Conservation (phyloP, 140 eudicot species). For the Cichorium intybus region DNA sequence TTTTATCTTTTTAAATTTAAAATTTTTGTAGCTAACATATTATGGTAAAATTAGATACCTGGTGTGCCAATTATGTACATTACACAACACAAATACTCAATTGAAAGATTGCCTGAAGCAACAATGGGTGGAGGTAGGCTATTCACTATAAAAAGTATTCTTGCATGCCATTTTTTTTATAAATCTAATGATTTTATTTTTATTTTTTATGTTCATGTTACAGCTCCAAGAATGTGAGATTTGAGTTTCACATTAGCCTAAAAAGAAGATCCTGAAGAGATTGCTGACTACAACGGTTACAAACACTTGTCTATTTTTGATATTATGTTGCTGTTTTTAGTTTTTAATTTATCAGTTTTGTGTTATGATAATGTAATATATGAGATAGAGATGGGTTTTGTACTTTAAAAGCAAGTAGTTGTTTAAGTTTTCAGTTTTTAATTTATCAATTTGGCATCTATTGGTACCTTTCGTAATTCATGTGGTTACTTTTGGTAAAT, state of each 20-base stretch:
- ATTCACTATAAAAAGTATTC: background rate
- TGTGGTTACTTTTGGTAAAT: too few species aligned
- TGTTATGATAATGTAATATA: background rate
- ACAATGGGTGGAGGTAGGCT: constrained; percentile 96
- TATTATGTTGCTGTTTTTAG: background rate
- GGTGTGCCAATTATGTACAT: constrained; percentile 99
- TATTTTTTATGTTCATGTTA: background rate
- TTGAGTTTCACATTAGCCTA: background rate
- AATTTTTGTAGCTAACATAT: background rate
- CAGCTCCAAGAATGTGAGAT: constrained; percentile 63
- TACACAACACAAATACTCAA: constrained; percentile 80
- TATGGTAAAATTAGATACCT: constrained; percentile 56
- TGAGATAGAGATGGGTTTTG: background rate
- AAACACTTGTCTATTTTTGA: background rate
- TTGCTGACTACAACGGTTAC: too few species aligned
- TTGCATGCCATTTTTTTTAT: background rate
- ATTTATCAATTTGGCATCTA: too few species aligned
- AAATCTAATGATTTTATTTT: background rate
- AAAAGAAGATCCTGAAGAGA: background rate
- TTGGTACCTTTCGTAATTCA: too few species aligned
- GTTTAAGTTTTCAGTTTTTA: too few species aligned
- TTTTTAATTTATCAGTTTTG: background rate
- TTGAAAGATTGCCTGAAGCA: constrained; percentile 97
- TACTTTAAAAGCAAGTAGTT: background rate
- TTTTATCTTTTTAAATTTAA: background rate